Base-by-base conservation (phyloP, 495 filamentous ascomycete species). In the Aspergillus haitiensis region DNA sequence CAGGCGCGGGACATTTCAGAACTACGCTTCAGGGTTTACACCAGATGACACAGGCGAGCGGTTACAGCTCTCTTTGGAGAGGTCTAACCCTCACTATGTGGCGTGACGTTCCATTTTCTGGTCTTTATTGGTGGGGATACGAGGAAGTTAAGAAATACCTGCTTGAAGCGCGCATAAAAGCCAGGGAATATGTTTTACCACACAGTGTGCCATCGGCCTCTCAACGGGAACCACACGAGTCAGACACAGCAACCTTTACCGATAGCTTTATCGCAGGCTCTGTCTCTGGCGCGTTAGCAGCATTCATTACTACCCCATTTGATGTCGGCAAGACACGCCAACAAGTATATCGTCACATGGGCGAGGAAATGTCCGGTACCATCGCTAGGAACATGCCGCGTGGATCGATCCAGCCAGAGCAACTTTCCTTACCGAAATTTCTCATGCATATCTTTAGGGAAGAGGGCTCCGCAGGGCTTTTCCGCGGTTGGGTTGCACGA, bases 111-210 rank as follows among this genome's bases (percentile, higher is more conserved):
- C 94, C 94, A 1, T 98, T 98, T 68, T 97, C 93, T 6, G 94
- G 89, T 7, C 80, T 98, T 55, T 98, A 98, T 75, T 98, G 94
- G 94, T 91, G 89, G 84, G 94, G 94, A 11, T 98, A 98, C 69
- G 94, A 98, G 78, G 80, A 83, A 33, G 84, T 91, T 44, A 86
- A 91, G 33, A 82, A 83, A 36, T 68, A 65, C 32, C 70, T 96
- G 34, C 86, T 83, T 6, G 84, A 89, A 51, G 69, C 81, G 27
- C 86, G 89, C 6, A 82, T 84, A 60, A 71, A 77, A 51, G 70
- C 70, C n/a, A 70, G 73, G 33, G 75, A 67, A 13, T 51, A 66
- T 51, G 37, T 46, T 39, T 37, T 60, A 40, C 52, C 60, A 27
- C 64, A 71, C 47, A 70, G 15, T 75, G 6, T 52, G 44, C 42